phyloP scores from a whole-genome alignment of 805 yeast species.

The Babjeviella inositovora region DNA sequence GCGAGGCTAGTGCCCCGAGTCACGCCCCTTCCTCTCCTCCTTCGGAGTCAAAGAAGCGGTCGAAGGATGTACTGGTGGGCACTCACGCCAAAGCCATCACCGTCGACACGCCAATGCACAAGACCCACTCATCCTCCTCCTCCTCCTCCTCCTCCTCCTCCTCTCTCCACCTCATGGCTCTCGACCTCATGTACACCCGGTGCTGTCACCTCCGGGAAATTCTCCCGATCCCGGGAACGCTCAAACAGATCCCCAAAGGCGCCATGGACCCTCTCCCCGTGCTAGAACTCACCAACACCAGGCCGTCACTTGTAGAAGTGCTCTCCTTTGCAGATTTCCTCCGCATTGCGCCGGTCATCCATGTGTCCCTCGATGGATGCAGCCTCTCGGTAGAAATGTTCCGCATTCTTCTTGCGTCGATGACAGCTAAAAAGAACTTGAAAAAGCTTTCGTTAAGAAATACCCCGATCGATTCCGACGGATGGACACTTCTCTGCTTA shows the following conservation, averaged over 20 bases:
- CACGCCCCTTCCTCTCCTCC: too few species aligned
- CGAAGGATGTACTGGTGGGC: too few species aligned
- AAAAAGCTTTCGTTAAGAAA: slow-evolving; percentile 68
- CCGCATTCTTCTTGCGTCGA: slow-evolving; percentile 51
- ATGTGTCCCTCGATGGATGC: slow-evolving; percentile 69
- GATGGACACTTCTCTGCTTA: slow-evolving; percentile 72
- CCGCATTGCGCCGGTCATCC: slow-evolving; percentile 68
- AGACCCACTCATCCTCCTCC: too few species aligned
- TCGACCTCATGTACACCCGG: slow-evolving; percentile 72
- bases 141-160: too few species aligned
- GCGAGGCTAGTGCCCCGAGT: too few species aligned
- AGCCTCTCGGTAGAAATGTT: slow-evolving; percentile 63
- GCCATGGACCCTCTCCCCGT: slow-evolving; percentile 60
- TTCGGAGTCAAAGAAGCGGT: too few species aligned
- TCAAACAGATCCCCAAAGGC: slow-evolving; percentile 68
- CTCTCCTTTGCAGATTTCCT: slow-evolving; percentile 81
- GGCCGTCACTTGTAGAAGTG: slow-evolving; percentile 79
- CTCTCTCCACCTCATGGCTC: slow-evolving; percentile 17
- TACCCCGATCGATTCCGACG: slow-evolving; percentile 51
- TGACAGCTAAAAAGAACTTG: slow-evolving; percentile 47
- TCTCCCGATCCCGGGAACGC: slow-evolving; percentile 79
- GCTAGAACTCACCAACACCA: slow-evolving; percentile 68
- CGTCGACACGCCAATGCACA: too few species aligned
- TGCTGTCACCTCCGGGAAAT: slow-evolving; percentile 91
- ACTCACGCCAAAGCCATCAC: too few species aligned